Conservation (phyloP, 257 asterid genomes). For the Nicotiana tomentosiformis region DNA sequence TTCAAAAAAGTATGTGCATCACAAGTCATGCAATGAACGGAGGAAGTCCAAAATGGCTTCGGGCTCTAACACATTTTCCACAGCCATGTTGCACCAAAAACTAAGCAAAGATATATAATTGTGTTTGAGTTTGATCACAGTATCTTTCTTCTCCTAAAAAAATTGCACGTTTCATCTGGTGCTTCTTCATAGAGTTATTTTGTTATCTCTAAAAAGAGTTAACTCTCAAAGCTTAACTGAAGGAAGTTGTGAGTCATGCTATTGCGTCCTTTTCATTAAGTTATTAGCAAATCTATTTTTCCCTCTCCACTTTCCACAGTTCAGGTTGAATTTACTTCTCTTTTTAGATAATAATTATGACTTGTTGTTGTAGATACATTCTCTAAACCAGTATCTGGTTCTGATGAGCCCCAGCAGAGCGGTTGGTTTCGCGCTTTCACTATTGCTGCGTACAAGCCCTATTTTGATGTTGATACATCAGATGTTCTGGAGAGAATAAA, state of each 20-base stretch:
- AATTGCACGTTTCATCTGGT: background rate
- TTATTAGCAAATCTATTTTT: background rate
- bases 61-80: too few relatives aligned
- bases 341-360: background rate
- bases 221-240: background rate
- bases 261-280: background rate
- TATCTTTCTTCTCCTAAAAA: too few relatives aligned
- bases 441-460: slow-evolving; percentile 85
- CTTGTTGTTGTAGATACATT: slow-evolving; percentile 60
- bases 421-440: slow-evolving; percentile 90
- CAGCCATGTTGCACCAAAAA: too few relatives aligned
- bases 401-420: slow-evolving; percentile 69
- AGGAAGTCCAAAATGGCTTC: too few relatives aligned
- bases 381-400: slow-evolving; percentile 65
- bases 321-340: background rate
- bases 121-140: too few relatives aligned
- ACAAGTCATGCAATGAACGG: too few relatives aligned
- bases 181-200: background rate
- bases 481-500: slow-evolving; percentile 89
- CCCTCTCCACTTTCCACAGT: background rate
- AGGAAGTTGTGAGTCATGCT: background rate
- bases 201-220: background rate
- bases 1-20: too few relatives aligned
- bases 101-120: too few relatives aligned
- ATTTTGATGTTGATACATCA: slow-evolving; percentile 93